These are phyloP conservation scores for Microglena sp. DNA, from an alignment of 139 green algal species.

Conservation along the genomic window DNA sequence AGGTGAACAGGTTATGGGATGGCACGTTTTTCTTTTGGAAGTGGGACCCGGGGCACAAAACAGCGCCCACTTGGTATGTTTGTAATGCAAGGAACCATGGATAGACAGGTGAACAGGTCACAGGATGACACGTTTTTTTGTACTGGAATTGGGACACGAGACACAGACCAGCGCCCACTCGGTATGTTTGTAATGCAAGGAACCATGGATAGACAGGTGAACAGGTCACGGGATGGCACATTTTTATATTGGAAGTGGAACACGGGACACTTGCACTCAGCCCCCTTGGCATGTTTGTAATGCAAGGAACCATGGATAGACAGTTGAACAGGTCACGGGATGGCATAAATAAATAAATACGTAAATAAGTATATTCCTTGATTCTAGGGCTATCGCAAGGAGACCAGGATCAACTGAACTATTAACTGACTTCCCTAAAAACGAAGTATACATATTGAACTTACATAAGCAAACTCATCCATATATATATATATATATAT, in stretches of 20 bases:
- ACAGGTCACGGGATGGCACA: neutral
- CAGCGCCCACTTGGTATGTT: neutral
- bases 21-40: neutral
- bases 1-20: neutral
- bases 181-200: neutral
- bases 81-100: neutral
- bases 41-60: neutral
- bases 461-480: too few relatives aligned
- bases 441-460: too few relatives aligned
- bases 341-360: too few relatives aligned
- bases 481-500: too few relatives aligned
- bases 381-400: too few relatives aligned
- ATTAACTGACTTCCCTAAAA: too few relatives aligned
- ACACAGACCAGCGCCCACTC: neutral
- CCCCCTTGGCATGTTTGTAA: neutral
- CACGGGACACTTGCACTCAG: neutral
- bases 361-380: too few relatives aligned
- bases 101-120: neutral
- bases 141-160: neutral
- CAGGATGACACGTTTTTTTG: neutral
- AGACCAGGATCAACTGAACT: too few relatives aligned
- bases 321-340: neutral
- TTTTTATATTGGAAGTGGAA: neutral
- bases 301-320: neutral
- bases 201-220: neutral